Evolutionary conservation across 306 rosid genomes (phyloP).

Genomic region (Prosopis cineraria): DNA sequence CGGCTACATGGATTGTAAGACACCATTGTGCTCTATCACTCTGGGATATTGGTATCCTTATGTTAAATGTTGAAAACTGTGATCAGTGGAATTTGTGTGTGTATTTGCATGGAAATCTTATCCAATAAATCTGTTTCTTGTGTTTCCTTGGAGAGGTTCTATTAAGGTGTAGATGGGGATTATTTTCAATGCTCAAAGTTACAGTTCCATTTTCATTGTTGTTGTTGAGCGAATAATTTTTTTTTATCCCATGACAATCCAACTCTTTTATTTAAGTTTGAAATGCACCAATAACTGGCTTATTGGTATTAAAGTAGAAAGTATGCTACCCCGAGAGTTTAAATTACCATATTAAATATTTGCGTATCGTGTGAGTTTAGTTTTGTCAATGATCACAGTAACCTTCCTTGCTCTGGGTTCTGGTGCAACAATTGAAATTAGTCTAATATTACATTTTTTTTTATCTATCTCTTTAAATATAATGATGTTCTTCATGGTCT

Average conservation of each 20-base stretch:
- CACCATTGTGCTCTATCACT: too few species aligned
- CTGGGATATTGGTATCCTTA: background rate
- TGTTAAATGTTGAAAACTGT: background rate
- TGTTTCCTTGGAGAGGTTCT: background rate
- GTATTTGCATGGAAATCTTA: background rate
- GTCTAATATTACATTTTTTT: constrained; percentile 5
- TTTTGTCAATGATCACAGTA: constrained; percentile 14
- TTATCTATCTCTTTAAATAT: constrained; percentile 1
- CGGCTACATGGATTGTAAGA: too few species aligned
- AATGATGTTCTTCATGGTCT: background rate
- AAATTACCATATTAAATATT: background rate
- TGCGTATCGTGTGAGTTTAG: constrained; percentile 19
- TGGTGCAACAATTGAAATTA: constrained; percentile 7
- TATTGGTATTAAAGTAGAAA: background rate
- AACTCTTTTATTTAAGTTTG: background rate
- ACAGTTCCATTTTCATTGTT: background rate
- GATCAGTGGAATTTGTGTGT: background rate
- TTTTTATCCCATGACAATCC: background rate
- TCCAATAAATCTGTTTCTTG: background rate
- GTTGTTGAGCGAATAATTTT: background rate
- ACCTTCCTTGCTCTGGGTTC: constrained; percentile 11
- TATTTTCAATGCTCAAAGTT: too few species aligned
- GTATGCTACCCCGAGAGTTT: background rate
- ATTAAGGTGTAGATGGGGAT: background rate
- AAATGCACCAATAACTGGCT: background rate